These are phyloP conservation scores for Geranium rotundifolium DNA, from an alignment of 345 rosid species.

Conservation along the genomic window DNA sequence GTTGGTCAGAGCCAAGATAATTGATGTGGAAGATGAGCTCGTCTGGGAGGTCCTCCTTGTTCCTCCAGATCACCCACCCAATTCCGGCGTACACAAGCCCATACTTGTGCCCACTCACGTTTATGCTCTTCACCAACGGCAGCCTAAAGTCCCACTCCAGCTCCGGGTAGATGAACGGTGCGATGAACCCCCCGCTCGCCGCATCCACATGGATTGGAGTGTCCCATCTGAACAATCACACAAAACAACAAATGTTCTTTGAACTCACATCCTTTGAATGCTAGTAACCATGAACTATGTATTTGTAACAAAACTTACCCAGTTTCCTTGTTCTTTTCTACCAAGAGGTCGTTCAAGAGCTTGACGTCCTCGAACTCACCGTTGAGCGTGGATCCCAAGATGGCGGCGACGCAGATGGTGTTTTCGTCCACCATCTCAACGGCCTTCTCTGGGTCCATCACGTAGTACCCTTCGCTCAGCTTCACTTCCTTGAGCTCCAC, in stretches of 20 bases:
- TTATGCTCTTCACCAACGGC: too few relatives aligned
- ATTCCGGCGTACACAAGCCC: too few relatives aligned
- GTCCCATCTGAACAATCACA: slow-evolving; percentile 49
- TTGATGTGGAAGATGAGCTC: too few relatives aligned
- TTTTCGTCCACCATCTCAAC: slow-evolving; percentile 93
- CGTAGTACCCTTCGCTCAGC: too few relatives aligned
- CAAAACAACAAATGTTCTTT: background rate
- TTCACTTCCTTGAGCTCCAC: too few relatives aligned
- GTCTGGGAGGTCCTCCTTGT: too few relatives aligned
- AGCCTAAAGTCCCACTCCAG: too few relatives aligned
- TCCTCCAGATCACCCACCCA: too few relatives aligned
- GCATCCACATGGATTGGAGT: slow-evolving; percentile 95
- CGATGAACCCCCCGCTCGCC: too few relatives aligned
- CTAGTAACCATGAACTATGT: background rate
- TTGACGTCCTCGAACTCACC: slow-evolving; percentile 96
- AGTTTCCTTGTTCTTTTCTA: slow-evolving; percentile 58
- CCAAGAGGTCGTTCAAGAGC: slow-evolving; percentile 60
- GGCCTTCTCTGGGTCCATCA: slow-evolving; percentile 87
- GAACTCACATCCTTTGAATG: background rate
- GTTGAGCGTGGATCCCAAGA: slow-evolving; percentile 81
- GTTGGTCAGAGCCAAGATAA: slow-evolving; percentile 96
- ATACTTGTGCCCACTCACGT: too few relatives aligned
- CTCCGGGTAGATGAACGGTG: too few relatives aligned
- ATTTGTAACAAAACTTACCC: slow-evolving; percentile 28
- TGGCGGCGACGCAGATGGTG: slow-evolving; percentile 92